phyloP scores from a whole-genome alignment of 148 eudicot genomes.

The Pharnaceum exiguum region DNA sequence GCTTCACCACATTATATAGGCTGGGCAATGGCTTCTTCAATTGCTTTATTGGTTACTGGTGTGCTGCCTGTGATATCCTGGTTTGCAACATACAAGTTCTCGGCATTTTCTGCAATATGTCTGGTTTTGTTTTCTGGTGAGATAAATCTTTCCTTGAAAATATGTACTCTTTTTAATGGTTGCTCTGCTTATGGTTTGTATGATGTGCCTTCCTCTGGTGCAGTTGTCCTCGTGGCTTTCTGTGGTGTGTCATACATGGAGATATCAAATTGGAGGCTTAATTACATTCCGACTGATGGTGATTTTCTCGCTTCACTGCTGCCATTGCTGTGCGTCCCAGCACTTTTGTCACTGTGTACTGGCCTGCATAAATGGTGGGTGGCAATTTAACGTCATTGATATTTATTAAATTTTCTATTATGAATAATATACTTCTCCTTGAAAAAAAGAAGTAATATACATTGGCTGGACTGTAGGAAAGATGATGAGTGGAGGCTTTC shows the following conservation, averaged over 20 bases:
- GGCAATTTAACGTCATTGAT: background rate
- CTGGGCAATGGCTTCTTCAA: conserved; percentile 90
- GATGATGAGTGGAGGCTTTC: conserved; percentile 94
- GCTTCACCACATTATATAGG: conserved; percentile 80
- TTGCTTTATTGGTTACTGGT: conserved; percentile 73
- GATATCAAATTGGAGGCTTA: conserved; percentile 58
- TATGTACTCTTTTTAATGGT: background rate
- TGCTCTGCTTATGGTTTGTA: background rate
- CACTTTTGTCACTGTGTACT: conserved; percentile 67
- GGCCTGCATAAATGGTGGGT: conserved; percentile 94
- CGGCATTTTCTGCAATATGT: conserved; percentile 82
- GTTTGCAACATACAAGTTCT: conserved; percentile 96
- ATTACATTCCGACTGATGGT: conserved; percentile 56
- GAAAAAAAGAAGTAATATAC: conserved; percentile 8
- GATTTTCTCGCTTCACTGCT: conserved; percentile 97
- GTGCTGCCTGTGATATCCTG: conserved; percentile 86
- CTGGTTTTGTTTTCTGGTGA: conserved; percentile 81
- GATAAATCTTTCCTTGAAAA: background rate
- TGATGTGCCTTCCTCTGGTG: conserved; percentile 4
- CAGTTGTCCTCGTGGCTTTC: conserved; percentile 87
- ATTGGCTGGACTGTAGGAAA: conserved; percentile 52
- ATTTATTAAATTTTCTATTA: background rate
- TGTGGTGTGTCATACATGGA: conserved; percentile 83
- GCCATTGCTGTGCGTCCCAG: conserved; percentile 91
- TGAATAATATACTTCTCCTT: conserved; percentile 1